Conservation (phyloP, 2,329 filamentous ascomycete genomes). For the Hypoxylon sp. region DNA sequence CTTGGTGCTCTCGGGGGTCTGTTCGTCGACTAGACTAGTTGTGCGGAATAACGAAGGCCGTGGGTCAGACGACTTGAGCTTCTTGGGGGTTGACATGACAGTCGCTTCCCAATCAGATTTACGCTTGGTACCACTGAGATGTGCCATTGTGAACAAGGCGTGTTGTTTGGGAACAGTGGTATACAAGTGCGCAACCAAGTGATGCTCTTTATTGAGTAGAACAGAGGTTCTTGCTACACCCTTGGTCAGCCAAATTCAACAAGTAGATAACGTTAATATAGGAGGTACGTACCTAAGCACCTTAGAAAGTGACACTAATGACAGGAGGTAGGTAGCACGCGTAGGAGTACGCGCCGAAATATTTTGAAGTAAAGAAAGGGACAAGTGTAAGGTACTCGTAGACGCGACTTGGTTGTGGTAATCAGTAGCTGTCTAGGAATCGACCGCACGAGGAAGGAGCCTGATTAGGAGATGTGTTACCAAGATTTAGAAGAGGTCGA, state of each 20-base stretch:
- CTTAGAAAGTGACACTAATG: not conserved
- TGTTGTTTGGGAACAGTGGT: not conserved
- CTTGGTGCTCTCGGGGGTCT: not conserved
- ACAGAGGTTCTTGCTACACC: not conserved
- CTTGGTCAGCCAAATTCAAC: not conserved
- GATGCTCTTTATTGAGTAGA: not conserved
- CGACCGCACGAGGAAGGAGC: not conserved
- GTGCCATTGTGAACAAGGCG: not conserved
- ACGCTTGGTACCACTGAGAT: not conserved
- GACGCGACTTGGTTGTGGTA: not conserved
- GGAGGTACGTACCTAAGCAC: not conserved
- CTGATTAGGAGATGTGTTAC: not conserved
- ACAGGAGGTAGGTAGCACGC: not conserved
- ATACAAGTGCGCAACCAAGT: not conserved
- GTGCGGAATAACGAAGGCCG: not conserved
- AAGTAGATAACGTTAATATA: not conserved
- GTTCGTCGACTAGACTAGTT: not conserved
- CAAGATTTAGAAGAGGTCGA: not conserved
- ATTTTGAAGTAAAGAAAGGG: not conserved
- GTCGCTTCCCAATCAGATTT: not conserved
- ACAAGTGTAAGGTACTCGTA: not conserved
- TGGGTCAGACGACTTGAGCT: not conserved
- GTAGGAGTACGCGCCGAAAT: not conserved
- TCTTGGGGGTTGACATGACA: not conserved
- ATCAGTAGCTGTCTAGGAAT: not conserved